A percentile compares a stretch with the other conserved stretches of the same genome.
phyloP scores from a whole-genome alignment of 345 rosid species.

The Eucalyptus sideroxylon region DNA sequence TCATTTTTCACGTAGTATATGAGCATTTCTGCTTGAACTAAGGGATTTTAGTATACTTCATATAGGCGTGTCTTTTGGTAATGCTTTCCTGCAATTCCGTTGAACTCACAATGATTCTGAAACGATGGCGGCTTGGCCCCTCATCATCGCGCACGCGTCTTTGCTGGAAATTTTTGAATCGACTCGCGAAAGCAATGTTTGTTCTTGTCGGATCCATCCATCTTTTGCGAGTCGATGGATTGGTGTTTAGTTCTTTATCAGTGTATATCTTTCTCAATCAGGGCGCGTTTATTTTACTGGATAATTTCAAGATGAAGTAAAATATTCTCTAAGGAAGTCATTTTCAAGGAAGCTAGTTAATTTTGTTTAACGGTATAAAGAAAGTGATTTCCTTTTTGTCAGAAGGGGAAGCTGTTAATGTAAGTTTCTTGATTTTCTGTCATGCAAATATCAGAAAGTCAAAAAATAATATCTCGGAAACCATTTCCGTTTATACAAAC shows the following conservation, averaged over 20 bases:
- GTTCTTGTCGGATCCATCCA: not conserved
- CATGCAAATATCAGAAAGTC: rapidly evolving
- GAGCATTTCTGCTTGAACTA: not conserved
- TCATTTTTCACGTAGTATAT: not conserved
- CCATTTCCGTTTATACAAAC: too few relatives aligned
- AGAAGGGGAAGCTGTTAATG: not conserved
- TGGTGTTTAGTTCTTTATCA: not conserved
- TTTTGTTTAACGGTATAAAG: not conserved
- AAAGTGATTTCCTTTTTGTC: not conserved
- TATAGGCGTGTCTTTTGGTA: not conserved
- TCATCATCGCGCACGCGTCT: not conserved
- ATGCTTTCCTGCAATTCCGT: not conserved
- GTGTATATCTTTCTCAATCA: not conserved
- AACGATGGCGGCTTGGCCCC: not conserved
- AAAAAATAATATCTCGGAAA: too few relatives aligned
- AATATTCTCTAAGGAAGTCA: not conserved
- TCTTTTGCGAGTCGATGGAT: not conserved
- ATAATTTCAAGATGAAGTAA: too few relatives aligned
- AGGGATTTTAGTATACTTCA: not conserved
- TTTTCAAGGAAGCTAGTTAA: too few relatives aligned
- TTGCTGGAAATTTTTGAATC: not conserved
- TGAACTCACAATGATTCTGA: not conserved
- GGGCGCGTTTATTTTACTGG: not conserved
- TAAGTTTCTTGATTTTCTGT: too few relatives aligned
- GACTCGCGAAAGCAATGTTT: not conserved